Conservation (phyloP, 2,329 filamentous ascomycete genomes). For the Aureobasidium vineae region DNA sequence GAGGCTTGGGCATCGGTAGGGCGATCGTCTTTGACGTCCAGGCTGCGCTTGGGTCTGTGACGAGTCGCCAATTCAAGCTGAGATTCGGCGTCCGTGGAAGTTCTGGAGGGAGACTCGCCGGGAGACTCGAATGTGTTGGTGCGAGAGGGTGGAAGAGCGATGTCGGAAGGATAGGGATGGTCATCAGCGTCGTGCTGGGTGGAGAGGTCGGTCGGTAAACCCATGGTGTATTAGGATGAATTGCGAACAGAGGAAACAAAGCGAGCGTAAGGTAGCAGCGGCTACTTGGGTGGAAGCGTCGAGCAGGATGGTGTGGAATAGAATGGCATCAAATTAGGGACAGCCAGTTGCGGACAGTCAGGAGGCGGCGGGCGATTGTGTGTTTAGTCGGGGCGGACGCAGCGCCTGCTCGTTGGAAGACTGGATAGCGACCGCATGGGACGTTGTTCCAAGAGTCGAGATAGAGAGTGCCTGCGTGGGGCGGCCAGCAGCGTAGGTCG, state of each 20-base stretch:
- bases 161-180: slow-evolving; percentile 19
- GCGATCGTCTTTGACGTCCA: slow-evolving; percentile 17
- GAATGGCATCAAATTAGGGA: slow-evolving; percentile 11
- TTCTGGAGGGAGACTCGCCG: background rate
- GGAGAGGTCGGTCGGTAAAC: slow-evolving; percentile 16
- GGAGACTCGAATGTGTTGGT: slow-evolving; percentile 20
- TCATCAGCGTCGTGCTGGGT: slow-evolving; percentile 21
- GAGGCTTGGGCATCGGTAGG: background rate
- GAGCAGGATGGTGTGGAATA: background rate
- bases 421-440: slow-evolving; percentile 22
- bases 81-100: slow-evolving; percentile 13
- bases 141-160: slow-evolving; percentile 21
- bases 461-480: slow-evolving; percentile 17
- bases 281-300: slow-evolving; percentile 10
- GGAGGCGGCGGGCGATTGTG: slow-evolving; percentile 16
- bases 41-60: slow-evolving; percentile 11
- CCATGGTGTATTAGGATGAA: slow-evolving; percentile 15
- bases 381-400: slow-evolving; percentile 24
- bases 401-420: slow-evolving; percentile 16
- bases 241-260: slow-evolving; percentile 18
- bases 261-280: slow-evolving; percentile 23
- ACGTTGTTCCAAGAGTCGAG: slow-evolving; percentile 5
- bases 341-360: slow-evolving; percentile 7
- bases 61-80: slow-evolving; percentile 16
- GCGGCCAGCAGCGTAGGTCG: background rate